Evolutionary conservation across 352 stramenopile genomes (phyloP), one percentile per base, ranked within the genome.

Genomic region (Globisporangium recalcitrans): DNA sequence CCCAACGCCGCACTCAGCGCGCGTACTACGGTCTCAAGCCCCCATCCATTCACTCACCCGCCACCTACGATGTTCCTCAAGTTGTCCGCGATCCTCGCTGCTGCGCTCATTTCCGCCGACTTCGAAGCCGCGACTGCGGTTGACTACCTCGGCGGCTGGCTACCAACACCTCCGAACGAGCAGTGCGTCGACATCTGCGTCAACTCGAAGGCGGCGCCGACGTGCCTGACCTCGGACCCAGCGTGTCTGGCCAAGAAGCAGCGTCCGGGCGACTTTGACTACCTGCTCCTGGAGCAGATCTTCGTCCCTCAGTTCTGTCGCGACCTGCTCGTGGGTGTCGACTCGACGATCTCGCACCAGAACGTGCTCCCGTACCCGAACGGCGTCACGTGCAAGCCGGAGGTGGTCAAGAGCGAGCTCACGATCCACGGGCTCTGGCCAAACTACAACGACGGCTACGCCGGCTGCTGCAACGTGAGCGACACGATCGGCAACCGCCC

Each of bases 271-370:
- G 80, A 88, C 72, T 90, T 78, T 42, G 82, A 90, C 73, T 90
- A 85, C 67, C 62, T 91, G 48, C 58, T 90, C 31, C 63, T 91
- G n/a, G 80, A 91, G 68, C 74, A 91, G 67, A 67, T 91, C 58
- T 91, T 82, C 60, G 69, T 85, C 60, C 82, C 82, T 62, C 82
- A 91, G 69, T 89, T 87, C 67, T 91, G 82, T 65, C 82, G 82
- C 44, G 82, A 91, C 58, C 65, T 91, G 42, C 74, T 89, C 32
- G 57, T 75, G 0, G 82, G 82, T 47, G 71, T 85, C 26, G 82
- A 91, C 71, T 77, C 69, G 59, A 91, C 82, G 42, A 75, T 89
- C 70, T 87, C 79, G 55, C 82, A 91, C 67, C 79, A 86, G 69
- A 88, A 88, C 58, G 78, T 91, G 26, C 73, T 78, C 60, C 58